Evolutionary conservation across 2,329 filamentous ascomycete genomes (phyloP), one percentile per base, ranked within the genome.

Genomic region (Colletotrichum chrysophilum): DNA sequence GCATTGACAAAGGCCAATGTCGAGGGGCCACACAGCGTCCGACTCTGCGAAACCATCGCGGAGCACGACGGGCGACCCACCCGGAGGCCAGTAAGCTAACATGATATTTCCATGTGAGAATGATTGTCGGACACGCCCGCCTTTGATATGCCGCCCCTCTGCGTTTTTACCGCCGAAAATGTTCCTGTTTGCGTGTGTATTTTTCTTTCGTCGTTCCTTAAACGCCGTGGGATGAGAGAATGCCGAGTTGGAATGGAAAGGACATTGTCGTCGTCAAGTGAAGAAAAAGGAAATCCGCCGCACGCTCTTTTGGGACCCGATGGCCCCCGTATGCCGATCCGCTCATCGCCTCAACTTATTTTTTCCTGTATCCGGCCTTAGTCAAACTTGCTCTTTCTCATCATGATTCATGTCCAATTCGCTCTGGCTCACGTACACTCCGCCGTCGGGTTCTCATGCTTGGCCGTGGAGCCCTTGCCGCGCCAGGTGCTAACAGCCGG

Each of bases 401-500:
- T 18, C 32, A 21, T 13, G 6, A 30, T 38, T 36, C 26, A 21
- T 14, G 12, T 34, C 43, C 12, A n/a, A 3, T 18, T 38, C 4
- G 9, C 65, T 38, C 65, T 38, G 13, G 18, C 5, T 75, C 73
- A 77, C 61, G 30, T 74, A 66, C 65, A 73, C 78, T 84, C 86
- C 8, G 84, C 83, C 14, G 84, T 81, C 10, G 91, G 91, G 78
- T 92, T 90, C 82, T 97, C 94, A 83, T 98, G 96, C 82, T 96
- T 96, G 28, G 96, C 96, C 30, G 95, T 95, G 80, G 93, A 96
- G 16, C 97, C 97, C 88, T 98, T 98, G 77, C 94, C 96, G 80
- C 97, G 90, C 94, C 96, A 99, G 24, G 97, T 99, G 85, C 95
- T 98, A 68, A 99, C 97, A 5, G 97, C 97, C 7, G 96, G 95